Conservation (phyloP, 371 early-diverging fungal genomes). For the Circinella minor region DNA sequence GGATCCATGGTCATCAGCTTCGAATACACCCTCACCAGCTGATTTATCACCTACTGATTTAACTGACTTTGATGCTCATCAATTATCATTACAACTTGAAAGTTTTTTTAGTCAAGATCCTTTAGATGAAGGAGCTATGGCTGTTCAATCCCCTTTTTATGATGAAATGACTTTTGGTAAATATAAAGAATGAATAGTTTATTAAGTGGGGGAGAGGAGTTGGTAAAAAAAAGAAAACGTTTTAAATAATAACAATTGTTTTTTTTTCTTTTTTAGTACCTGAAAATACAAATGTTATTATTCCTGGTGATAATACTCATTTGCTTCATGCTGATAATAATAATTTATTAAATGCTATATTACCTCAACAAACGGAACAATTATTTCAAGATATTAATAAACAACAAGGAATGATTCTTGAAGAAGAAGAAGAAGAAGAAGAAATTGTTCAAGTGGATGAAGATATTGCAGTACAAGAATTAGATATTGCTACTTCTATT, state of each 20-base stretch:
- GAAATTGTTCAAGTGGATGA: conserved; percentile 17
- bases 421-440: conserved; percentile 8
- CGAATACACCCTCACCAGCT: conserved; percentile 29
- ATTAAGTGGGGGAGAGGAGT: neutral
- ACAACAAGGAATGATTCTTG: neutral
- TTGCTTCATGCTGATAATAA: no score
- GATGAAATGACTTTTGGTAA: conserved; percentile 55
- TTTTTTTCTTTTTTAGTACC: neutral
- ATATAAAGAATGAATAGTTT: neutral
- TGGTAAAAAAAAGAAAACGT: neutral
- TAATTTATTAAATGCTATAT: neutral
- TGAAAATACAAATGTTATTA: neutral
- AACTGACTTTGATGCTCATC: conserved; percentile 40
- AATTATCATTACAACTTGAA: conserved; percentile 39
- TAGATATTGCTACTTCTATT: neutral
- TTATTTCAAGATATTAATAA: neutral
- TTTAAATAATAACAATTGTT: neutral
- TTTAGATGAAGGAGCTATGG: neutral
- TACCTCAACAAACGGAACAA: neutral
- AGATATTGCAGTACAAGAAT: conserved; percentile 8
- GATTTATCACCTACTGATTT: conserved; percentile 18
- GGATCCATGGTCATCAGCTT: conserved; percentile 39
- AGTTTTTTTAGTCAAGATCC: conserved; percentile 45
- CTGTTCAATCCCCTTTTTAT: conserved; percentile 30
- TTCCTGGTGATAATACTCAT: no score